phyloP scores from a whole-genome alignment of 1,284 basidiomycete genomes.

The Gymnopus androsaceus region DNA sequence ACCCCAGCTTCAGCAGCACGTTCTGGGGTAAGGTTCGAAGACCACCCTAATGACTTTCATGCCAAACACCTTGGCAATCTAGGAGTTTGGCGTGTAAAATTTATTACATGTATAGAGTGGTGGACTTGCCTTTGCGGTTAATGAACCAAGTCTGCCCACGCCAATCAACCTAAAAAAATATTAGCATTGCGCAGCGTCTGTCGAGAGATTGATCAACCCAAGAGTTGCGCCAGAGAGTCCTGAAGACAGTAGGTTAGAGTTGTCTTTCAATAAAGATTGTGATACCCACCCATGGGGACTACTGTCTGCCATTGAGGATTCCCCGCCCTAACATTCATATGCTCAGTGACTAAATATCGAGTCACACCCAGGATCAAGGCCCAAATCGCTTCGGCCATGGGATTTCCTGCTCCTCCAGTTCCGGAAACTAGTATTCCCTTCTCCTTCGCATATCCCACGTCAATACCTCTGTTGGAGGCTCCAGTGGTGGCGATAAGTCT shows the following conservation, averaged over 20 bases:
- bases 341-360: constrained; percentile 52
- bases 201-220: too few species aligned
- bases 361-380: constrained; percentile 48
- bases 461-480: constrained; percentile 51
- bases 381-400: constrained; percentile 66
- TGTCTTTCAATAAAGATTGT: too few species aligned
- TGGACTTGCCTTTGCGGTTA: constrained; percentile 44
- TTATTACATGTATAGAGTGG: neutral
- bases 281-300: constrained; percentile 54
- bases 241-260: too few species aligned
- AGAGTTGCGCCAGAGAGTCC: too few species aligned
- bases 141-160: constrained; percentile 54
- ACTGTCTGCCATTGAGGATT: constrained; percentile 58
- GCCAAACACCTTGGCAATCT: constrained; percentile 61
- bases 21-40: constrained; percentile 61
- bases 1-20: constrained; percentile 53
- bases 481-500: constrained; percentile 63
- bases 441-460: constrained; percentile 45
- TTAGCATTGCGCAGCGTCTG: too few species aligned
- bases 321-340: constrained; percentile 48
- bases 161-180: too few species aligned
- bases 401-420: constrained; percentile 46
- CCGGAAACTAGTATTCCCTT: constrained; percentile 60
- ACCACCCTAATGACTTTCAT: constrained; percentile 68
- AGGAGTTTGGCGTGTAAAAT: constrained; percentile 1